phyloP scores from a whole-genome alignment of 2,329 filamentous ascomycete species.

The Beauveria rudraprayagi region DNA sequence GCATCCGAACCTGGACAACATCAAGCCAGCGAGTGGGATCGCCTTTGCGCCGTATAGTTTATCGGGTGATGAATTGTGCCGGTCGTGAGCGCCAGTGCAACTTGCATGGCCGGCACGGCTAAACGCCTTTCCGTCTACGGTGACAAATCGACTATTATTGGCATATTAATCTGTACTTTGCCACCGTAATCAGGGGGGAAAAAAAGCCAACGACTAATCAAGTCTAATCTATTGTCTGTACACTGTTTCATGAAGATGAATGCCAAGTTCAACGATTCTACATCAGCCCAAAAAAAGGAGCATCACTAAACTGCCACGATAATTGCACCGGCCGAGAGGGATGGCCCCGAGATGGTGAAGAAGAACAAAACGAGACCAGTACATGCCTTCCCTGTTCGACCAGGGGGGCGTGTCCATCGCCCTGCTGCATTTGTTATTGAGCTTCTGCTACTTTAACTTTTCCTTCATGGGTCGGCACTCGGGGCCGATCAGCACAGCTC shows the following conservation, averaged over 20 bases:
- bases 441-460: neutral
- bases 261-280: too few species aligned
- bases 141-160: neutral
- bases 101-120: neutral
- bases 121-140: neutral
- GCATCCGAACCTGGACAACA: neutral
- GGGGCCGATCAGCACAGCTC: constrained; percentile 1
- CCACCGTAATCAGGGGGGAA: neutral
- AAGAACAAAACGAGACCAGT: neutral
- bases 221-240: neutral
- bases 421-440: neutral
- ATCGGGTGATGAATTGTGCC: neutral
- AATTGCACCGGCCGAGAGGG: neutral
- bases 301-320: neutral
- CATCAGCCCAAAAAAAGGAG: too few species aligned
- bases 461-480: constrained; percentile 2
- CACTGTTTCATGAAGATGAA: too few species aligned
- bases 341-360: neutral
- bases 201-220: neutral
- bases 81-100: neutral
- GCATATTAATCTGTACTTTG: neutral
- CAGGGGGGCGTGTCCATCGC: neutral
- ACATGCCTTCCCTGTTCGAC: neutral
- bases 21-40: neutral
- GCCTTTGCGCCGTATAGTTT: neutral